These are phyloP conservation scores for Cochlearia excelsa DNA, from an alignment of 345 rosid genomes.

Conservation along the genomic window DNA sequence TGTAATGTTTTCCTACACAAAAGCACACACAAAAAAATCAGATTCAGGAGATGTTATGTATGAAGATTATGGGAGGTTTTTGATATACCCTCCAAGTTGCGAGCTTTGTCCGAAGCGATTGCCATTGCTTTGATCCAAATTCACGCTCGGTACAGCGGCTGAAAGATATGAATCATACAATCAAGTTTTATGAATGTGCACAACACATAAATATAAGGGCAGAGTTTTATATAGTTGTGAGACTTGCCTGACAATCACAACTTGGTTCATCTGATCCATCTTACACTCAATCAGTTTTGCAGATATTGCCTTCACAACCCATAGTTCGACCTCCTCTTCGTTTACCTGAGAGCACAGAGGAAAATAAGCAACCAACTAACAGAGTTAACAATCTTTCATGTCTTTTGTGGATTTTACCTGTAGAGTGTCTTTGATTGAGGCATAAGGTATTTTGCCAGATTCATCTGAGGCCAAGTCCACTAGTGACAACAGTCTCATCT, in stretches of 20 bases:
- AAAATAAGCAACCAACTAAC: conserved; percentile 10
- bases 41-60: conserved; percentile 6
- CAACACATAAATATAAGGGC: not conserved
- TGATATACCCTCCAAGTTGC: conserved; percentile 70
- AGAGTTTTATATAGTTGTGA: not conserved
- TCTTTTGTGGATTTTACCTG: conserved; percentile 41
- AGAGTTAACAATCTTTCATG: not conserved
- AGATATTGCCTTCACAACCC: conserved; percentile 91
- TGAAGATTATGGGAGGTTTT: not conserved
- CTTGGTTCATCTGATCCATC: conserved; percentile 97
- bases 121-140: conserved; percentile 81
- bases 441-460: conserved; percentile 74
- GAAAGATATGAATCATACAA: conserved; percentile 27
- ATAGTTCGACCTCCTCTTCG: conserved; percentile 75
- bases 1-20: conserved; percentile 63
- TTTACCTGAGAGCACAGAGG: conserved; percentile 48
- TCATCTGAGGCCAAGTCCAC: conserved; percentile 76
- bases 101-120: conserved; percentile 62
- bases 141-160: conserved; percentile 76
- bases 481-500: conserved; percentile 90
- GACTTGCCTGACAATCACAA: conserved; percentile 70
- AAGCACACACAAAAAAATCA: not conserved
- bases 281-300: conserved; percentile 76
- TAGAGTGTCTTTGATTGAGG: conserved; percentile 66
- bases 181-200: not conserved